Evolutionary conservation across 2,329 filamentous ascomycete species (phyloP), one percentile per base, ranked within the genome.

Genomic region (Aspergillus phoenicis): DNA sequence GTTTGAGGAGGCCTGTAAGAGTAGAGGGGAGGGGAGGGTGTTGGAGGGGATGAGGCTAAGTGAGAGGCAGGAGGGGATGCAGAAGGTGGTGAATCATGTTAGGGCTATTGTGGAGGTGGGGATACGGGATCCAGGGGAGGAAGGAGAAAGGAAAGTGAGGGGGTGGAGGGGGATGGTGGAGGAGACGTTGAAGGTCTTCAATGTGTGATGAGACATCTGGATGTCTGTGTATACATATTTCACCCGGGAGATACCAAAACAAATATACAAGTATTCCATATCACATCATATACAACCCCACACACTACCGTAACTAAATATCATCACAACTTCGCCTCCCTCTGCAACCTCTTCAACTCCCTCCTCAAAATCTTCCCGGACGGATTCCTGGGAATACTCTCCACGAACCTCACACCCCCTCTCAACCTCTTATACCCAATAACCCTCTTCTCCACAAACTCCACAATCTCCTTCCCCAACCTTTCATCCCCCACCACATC

Each of bases 381-480:
- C 3, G 69, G 68, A 58, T 70, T 75, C 43, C 75, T 70, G 0
- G 75, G 74, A 20, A 77, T 71, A 22, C 66, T 67, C 43, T 73
- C 63, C 13, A 75, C 52, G 20, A 76, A 71, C 43, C 64, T 61
- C 5, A 77, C 70, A 0, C 73, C 75, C 2, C 73, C 74, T 4
- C 74, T 63, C 52, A 75, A 61, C 49, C 67, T 61, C 62, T 77
- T 77, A 55, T 77, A 71, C 48, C 64, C 67, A 2, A 71, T 71
- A 5, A 76, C 66, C 33, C 66, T 69, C 38, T 65, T 62, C 5
- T 67, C 67, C 41, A 75, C 52, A 61, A 62, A 73, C 8, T 51
- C 47, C 11, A 61, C 52, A 36, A 73, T 68, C 10, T 75, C 26
- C 79, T 78, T 0, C 75, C 69, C n/a, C 78, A 73, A 0, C 72